Conservation (phyloP, 805 yeast species). For the Yarrowia osloensis region DNA sequence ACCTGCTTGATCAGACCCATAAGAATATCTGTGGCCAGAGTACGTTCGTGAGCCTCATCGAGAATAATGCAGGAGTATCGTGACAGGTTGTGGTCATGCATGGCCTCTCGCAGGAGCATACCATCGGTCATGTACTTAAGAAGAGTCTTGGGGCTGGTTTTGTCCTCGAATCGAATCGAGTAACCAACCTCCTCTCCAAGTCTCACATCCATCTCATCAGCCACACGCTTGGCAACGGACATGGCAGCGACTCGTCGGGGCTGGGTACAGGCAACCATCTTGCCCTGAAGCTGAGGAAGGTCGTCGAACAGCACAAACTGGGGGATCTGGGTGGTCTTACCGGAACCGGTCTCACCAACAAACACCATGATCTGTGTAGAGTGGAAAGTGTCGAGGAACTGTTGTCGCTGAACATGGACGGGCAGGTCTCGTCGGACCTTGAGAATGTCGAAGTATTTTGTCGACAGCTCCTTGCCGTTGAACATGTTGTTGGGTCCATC, state of each 20-base stretch:
- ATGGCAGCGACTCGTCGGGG: slow-evolving; percentile 99
- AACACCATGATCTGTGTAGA: slow-evolving; percentile 92
- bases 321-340: slow-evolving; percentile 97
- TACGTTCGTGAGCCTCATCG: slow-evolving; percentile 98
- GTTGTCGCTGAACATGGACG: slow-evolving; percentile 89
- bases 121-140: slow-evolving; percentile 98
- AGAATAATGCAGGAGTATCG: slow-evolving; percentile 86
- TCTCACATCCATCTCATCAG: slow-evolving; percentile 93
- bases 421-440: slow-evolving; percentile 83
- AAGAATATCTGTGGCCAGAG: slow-evolving; percentile 91
- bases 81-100: slow-evolving; percentile 85
- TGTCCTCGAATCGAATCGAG: slow-evolving; percentile 90
- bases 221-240: slow-evolving; percentile 97
- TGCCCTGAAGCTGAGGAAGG: slow-evolving; percentile 80
- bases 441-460: slow-evolving; percentile 75
- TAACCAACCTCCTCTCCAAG: slow-evolving; percentile 96
- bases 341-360: slow-evolving; percentile 99
- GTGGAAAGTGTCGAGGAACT: slow-evolving; percentile 82
- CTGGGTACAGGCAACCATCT: slow-evolving; percentile 90
- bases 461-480: slow-evolving; percentile 63
- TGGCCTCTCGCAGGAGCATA: slow-evolving; percentile 94
- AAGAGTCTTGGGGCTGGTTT: slow-evolving; percentile 74
- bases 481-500: slow-evolving; percentile 70
- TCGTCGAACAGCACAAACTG: slow-evolving; percentile 93
- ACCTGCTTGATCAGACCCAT: slow-evolving; percentile 93